Evolutionary conservation across 352 stramenopile genomes (phyloP).

Genomic region (Phytophthora fragariaefolia): DNA sequence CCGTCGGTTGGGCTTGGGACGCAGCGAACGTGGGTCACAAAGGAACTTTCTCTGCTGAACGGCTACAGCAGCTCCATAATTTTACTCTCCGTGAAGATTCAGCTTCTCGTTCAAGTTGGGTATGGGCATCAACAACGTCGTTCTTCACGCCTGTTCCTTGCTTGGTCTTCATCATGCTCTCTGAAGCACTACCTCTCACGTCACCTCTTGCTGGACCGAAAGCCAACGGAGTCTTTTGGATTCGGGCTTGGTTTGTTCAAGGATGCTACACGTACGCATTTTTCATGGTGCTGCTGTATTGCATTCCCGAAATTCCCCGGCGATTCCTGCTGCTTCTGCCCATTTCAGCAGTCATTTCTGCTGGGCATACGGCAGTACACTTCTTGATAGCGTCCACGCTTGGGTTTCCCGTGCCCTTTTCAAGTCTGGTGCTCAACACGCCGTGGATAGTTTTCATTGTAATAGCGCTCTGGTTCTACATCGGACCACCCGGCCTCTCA

Average conservation of each 20-base stretch:
- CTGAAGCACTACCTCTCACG: conserved; percentile 24
- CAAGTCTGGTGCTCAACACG: conserved; percentile 26
- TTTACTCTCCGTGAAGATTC: conserved; percentile 17
- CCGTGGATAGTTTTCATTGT: conserved; percentile 28
- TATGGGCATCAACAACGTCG: no score
- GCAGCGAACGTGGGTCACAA: conserved; percentile 30
- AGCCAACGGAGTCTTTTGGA: conserved; percentile 27
- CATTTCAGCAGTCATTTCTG: conserved; percentile 14
- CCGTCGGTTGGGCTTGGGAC: no score
- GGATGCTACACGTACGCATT: conserved; percentile 12
- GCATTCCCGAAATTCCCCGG: conserved; percentile 17
- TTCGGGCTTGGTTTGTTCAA: conserved; percentile 21
- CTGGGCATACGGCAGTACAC: conserved; percentile 13
- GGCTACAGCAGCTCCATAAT: conserved; percentile 21
- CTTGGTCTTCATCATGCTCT: conserved; percentile 13
- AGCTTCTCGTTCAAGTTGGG: no score
- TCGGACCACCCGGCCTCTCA: conserved; percentile 11
- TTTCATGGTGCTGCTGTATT: conserved; percentile 15
- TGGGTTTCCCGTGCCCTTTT: conserved; percentile 30
- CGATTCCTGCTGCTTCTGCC: conserved; percentile 5
- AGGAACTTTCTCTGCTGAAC: conserved; percentile 24
- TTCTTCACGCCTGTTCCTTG: conserved; percentile 23
- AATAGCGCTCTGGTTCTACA: conserved; percentile 16
- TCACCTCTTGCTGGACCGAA: conserved; percentile 13
- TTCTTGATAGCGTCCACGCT: conserved; percentile 18